Evolutionary conservation across 1,139 yeast genomes (phyloP).

Genomic region (Yamadazyma pseudoaaseri): DNA sequence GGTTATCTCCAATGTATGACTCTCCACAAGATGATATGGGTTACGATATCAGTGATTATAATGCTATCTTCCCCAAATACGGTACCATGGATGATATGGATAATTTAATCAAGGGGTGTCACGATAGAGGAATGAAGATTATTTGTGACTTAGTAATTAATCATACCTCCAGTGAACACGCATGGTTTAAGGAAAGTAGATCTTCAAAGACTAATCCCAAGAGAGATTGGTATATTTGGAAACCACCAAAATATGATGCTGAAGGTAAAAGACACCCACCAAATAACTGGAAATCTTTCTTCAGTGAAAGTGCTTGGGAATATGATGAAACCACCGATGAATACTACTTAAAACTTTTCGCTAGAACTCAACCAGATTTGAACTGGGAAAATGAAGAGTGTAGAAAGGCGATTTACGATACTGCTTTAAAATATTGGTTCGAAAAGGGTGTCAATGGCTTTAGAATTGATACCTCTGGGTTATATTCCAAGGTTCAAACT

Average conservation of each 20-base stretch:
- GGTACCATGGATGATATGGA: constrained; percentile 56
- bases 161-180: constrained; percentile 56
- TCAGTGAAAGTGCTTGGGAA: constrained; percentile 57
- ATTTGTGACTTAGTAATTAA: constrained; percentile 58
- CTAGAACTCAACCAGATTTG: constrained; percentile 54
- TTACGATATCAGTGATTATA: constrained; percentile 56
- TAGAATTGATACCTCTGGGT: constrained; percentile 54
- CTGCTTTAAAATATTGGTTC: constrained; percentile 53
- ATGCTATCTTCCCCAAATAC: constrained; percentile 48
- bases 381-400: constrained; percentile 58
- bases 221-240: constrained; percentile 65
- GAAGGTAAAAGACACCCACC: constrained; percentile 53
- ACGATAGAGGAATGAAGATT: constrained; percentile 49
- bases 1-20: constrained; percentile 60
- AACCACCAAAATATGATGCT: constrained; percentile 43
- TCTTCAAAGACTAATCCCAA: constrained; percentile 51
- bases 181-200: constrained; percentile 57
- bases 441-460: constrained; percentile 59
- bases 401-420: constrained; percentile 50
- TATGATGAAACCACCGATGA: constrained; percentile 52
- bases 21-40: constrained; percentile 67
- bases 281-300: constrained; percentile 54
- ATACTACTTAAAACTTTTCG: constrained; percentile 54
- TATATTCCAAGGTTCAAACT: constrained; percentile 49
- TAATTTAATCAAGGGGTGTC: constrained; percentile 44